These are phyloP conservation scores for Aspergillus mulundensis DNA, from an alignment of 495 filamentous ascomycete species.

Conservation along the genomic window DNA sequence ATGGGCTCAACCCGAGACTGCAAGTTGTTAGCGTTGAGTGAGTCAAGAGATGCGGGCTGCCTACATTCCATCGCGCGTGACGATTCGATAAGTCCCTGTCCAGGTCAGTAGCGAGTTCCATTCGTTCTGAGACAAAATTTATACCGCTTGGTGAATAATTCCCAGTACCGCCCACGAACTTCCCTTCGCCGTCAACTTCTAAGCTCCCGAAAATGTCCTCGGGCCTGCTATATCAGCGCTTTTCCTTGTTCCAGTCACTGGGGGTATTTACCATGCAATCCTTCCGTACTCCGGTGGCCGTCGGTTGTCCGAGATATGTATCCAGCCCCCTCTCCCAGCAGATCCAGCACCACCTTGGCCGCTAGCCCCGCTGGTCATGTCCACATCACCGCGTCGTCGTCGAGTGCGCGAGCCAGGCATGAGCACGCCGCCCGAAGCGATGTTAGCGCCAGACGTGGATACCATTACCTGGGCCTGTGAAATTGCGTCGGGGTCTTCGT, in stretches of 20 bases:
- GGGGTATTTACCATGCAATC: slow-evolving; percentile 60
- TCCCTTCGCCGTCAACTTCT: slow-evolving; percentile 71
- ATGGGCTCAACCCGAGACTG: slow-evolving; percentile 54
- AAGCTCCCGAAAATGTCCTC: slow-evolving; percentile 95
- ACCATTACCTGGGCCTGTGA: slow-evolving; percentile 77
- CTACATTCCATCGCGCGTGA: slow-evolving; percentile 61
- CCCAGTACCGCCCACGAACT: slow-evolving; percentile 59
- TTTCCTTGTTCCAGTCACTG: background rate
- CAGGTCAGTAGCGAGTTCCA: slow-evolving; percentile 2
- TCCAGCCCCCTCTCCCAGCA: slow-evolving; percentile 77
- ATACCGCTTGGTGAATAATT: slow-evolving; percentile 58
- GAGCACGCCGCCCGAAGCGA: slow-evolving; percentile 63
- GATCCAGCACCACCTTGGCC: slow-evolving; percentile 80
- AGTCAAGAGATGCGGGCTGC: slow-evolving; percentile 19
- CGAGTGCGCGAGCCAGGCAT: slow-evolving; percentile 43
- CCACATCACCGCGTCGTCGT: slow-evolving; percentile 41
- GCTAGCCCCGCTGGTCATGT: slow-evolving; percentile 72
- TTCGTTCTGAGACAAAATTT: background rate
- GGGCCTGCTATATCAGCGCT: slow-evolving; percentile 34
- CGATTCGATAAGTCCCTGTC: slow-evolving; percentile 49
- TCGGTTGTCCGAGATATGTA: slow-evolving; percentile 80
- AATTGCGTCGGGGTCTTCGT: slow-evolving; percentile 65
- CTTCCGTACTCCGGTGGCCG: slow-evolving; percentile 86
- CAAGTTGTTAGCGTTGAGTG: slow-evolving; percentile 15
- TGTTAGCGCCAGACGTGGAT: slow-evolving; percentile 67